phyloP scores from a whole-genome alignment of 257 asterid species.

The Thymus quinquecostatus region DNA sequence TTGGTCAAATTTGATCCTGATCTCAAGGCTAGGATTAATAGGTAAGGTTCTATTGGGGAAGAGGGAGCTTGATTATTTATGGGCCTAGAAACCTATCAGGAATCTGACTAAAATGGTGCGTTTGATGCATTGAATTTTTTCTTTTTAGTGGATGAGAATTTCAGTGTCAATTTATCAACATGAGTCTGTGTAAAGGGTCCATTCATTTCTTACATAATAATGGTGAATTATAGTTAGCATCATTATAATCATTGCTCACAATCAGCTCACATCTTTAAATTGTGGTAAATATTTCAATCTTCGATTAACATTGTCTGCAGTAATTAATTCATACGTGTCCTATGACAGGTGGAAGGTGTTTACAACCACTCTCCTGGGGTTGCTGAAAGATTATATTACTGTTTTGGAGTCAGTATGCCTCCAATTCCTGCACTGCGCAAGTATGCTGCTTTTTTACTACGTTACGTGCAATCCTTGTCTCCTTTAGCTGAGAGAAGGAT shows the following conservation, averaged over 20 bases:
- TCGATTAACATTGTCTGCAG: slow-evolving; percentile 16
- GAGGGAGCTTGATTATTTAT: slow-evolving; percentile 2
- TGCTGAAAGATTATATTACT: slow-evolving; percentile 62
- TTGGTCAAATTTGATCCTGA: too few species aligned
- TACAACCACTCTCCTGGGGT: slow-evolving; percentile 57
- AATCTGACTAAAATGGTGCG: slow-evolving; percentile 1
- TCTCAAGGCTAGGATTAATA: background rate
- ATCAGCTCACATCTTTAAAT: background rate
- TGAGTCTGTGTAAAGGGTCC: background rate
- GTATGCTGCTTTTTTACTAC: slow-evolving; percentile 42
- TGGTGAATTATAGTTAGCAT: background rate
- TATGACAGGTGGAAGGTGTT: slow-evolving; percentile 62
- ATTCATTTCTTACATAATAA: background rate
- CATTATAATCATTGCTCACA: slow-evolving; percentile 2
- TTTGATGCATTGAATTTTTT: background rate
- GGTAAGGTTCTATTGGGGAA: background rate
- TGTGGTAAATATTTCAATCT: slow-evolving; percentile 5
- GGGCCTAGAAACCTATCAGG: background rate
- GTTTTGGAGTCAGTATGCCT: slow-evolving; percentile 73
- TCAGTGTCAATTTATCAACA: background rate
- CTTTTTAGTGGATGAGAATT: slow-evolving; percentile 3
- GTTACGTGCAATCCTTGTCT: slow-evolving; percentile 25
- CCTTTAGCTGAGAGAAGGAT: slow-evolving; percentile 15
- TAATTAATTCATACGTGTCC: slow-evolving; percentile 15
- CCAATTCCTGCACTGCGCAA: slow-evolving; percentile 77